Evolutionary conservation across 192 early-diverging fungal species (phyloP).

Genomic region (Gryganskiella cystojenkinii): DNA sequence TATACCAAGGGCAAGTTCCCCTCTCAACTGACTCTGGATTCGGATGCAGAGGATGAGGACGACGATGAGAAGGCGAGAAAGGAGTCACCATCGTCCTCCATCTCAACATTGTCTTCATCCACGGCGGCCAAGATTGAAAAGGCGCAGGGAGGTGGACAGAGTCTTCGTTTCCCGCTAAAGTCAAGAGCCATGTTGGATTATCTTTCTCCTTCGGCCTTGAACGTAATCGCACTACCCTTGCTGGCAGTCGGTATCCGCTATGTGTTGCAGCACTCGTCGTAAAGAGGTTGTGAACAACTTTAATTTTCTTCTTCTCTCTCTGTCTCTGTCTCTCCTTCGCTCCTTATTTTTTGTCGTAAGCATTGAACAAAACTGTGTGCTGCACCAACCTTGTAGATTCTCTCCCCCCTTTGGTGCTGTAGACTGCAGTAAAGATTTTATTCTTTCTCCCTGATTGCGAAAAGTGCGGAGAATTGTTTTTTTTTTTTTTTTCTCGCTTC

Average conservation of each 20-base stretch:
- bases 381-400: no score
- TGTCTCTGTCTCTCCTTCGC: neutral
- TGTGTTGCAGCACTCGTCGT: constrained; percentile 18
- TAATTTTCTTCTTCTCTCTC: neutral
- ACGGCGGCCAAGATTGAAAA: neutral
- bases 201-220: constrained; percentile 22
- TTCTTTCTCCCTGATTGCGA: no score
- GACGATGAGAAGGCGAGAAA: constrained; percentile 2
- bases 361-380: no score
- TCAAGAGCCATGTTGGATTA: constrained; percentile 29
- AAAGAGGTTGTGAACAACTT: neutral
- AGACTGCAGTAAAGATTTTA: no score
- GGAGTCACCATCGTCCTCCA: neutral
- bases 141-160: constrained; percentile 7
- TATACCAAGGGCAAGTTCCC: constrained; percentile 82
- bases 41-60: constrained; percentile 1
- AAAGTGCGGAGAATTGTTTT: no score
- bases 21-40: constrained; percentile 29
- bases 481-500: neutral
- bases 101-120: neutral
- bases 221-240: constrained; percentile 31
- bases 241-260: constrained; percentile 28
- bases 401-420: no score
- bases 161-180: constrained; percentile 37
- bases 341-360: neutral